Base-by-base conservation (phyloP, 495 filamentous ascomycete species). In the Penicillium robsamsonii region DNA sequence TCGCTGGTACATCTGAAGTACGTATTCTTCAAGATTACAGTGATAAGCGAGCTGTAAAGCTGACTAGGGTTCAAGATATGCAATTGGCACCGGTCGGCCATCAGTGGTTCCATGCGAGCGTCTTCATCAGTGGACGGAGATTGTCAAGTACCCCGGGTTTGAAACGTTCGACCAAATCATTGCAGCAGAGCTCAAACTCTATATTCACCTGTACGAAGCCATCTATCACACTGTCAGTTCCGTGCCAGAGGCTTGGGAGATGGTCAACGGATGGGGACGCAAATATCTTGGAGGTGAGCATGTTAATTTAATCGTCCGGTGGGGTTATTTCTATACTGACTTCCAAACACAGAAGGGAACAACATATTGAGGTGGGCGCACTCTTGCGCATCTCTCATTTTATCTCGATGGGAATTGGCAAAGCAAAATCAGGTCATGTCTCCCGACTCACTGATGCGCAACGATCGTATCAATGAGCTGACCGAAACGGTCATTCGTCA, bases 371-470 rank as follows among this genome's bases (percentile, higher is more conserved):
- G 42, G 40, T 54, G 52, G 52, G 52, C 52, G 0, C 30, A 46
- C 11, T 54, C 43, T 7, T 54, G 52, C 24, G 30, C n/a, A 30
- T 54, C 52, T 0, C 52, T 54, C 20, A 46, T 54, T 6, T 15
- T 54, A 17, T 54, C 52, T 12, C 52, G 52, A 45, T 54, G 52
- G 52, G 52, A 54, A 30, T n/a, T 54, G 8, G 52, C 52, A 46
- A 54, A 54, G 24, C 52, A 54, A 5, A 25, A 54, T 5, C 31
- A 54, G 17, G 8, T 3, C 41, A 46, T 38, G 2, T 29, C 52
- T 11, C 31, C 52, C 11, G 24, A 38, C 43, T 46, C 52, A 0
- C 52, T 44, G 13, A 17, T 27, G 13, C 42, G 43, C 9, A 54
- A 18, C 18, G 42, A 44, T 15, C 42, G 31, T 24, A 38, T 46